Evolutionary conservation across 306 rosid genomes (phyloP), one percentile per base, ranked within the genome.

Genomic region (Casuarina glauca): DNA sequence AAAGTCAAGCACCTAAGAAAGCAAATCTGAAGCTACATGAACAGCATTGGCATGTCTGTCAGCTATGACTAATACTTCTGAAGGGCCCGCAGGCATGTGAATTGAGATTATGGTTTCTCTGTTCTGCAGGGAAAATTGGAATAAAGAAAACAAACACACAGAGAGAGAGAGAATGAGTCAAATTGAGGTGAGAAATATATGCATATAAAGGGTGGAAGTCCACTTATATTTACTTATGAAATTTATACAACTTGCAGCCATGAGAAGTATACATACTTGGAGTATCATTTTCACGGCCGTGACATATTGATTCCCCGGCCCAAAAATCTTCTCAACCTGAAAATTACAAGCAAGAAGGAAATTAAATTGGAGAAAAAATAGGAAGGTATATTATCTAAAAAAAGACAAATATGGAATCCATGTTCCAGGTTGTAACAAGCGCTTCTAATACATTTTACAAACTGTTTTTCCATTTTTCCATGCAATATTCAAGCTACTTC

Each of bases 271-370:
- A 32, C 84, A 69, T 84, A 95, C 98, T 85, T 95, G 99, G 60
- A 95, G 96, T 85, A 95, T 88, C 99, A 95, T 95, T 89, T 95
- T 95, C 62, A 97, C 99, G 76, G 99, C 99, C 4, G 99, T 95
- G 79, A 95, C 99, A 75, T 95, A 95, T 57, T 95, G 99, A 84
- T 95, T 95, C 57, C 98, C 99, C 52, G 99, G 99, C 77, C 99
- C 99, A 77, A 95, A 87, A 41, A 95, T 76, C 79, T 95, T 95
- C 82, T 95, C 97, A 68, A 85, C 99, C 98, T 95, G 82, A 72
- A 87, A 57, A 51, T 70, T 61, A 82, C 70, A 51, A 74, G 78
- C 43, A 74, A 70, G 54, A 70, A 60, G 61, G 6, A 72, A 19
- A 7, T 6, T 61, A 66, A 50, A 66, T n/a, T 41, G 44, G 39